Base-by-base conservation (phyloP, 257 asterid species). In the Knoxia roxburghii region DNA sequence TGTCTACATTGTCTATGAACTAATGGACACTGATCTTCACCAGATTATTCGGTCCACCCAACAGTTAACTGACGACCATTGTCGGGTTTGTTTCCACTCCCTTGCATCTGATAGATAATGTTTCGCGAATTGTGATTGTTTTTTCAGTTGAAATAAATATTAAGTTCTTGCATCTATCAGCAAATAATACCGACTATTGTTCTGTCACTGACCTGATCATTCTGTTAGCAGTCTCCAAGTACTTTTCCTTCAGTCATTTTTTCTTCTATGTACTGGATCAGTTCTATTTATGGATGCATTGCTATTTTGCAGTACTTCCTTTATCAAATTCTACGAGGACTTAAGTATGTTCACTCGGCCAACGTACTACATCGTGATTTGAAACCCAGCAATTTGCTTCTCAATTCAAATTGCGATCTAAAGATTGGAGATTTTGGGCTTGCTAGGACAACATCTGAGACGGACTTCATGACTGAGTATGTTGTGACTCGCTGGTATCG, bases 401-500 rank as follows among this genome's bases (percentile, higher is more conserved):
- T 93, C 59, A 93, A 90, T 69, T 88, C 92, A 29, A 93, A 86
- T 39, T 90, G 99, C 52, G 99, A 90, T 72, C 79, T 93, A 55
- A 93, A 93, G 78, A 85, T 90, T 33, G 97, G 90, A 61, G 97
- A 93, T 73, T 93, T 93, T 20, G 99, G 99, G 76, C 97, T 90
- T 45, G 99, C 99, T 20, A 88, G 99, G 87, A 93, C 97, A 5
- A 90, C 97, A 15, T 90, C 97, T 17, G 99, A 93, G 84, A 90
- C 99, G 0, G 99, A 93, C 81, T 93, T 90, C 82, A 93, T 93
- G 97, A 93, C 99, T 2, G 99, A 93, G 80, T 93, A 93, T 40
- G 97, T 93, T n/a, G 99, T 93, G 58, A 86, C 99, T 71, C 96
- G 97, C 49, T 93, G 99, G 99, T 93, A 93, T 64, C 83, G 99